Percentiles rank a stretch among this genome's conserved stretches.
These are phyloP conservation scores for Pseudocercospora vitis DNA, from an alignment of 2,329 filamentous ascomycete genomes.

Conservation along the genomic window DNA sequence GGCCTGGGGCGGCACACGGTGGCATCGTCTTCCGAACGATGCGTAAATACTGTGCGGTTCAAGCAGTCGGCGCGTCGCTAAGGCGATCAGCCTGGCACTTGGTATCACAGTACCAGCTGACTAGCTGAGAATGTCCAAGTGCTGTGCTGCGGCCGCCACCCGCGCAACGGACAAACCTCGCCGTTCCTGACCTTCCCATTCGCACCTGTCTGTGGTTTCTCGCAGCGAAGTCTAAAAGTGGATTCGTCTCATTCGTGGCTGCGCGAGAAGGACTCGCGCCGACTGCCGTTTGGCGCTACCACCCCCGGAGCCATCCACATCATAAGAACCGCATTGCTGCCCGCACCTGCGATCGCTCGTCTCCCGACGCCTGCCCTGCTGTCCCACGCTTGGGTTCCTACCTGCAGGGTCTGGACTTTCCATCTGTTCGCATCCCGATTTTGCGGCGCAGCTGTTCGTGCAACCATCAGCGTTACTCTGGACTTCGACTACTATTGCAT, in stretches of 20 bases:
- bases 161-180: slow-evolving; percentile 3
- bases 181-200: not conserved
- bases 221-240: not conserved
- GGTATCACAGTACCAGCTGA: slow-evolving; percentile 1
- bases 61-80: not conserved
- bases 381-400: slow-evolving; percentile 2
- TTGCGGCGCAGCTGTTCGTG: not conserved
- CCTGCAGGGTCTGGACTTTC: slow-evolving; percentile 7
- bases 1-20: not conserved
- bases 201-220: not conserved
- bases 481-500: not conserved
- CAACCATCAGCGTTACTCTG: not conserved
- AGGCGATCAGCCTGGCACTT: not conserved
- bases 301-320: not conserved
- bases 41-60: not conserved
- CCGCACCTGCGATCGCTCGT: not conserved
- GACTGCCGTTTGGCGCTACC: slow-evolving; percentile 1
- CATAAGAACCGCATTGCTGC: slow-evolving; percentile 8
- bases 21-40: not conserved
- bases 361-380: too few relatives aligned
- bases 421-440: not conserved
- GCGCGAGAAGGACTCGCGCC: not conserved
- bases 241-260: slow-evolving; percentile 1
- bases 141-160: not conserved
- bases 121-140: not conserved